These are phyloP conservation scores for Quercus ilex DNA, from an alignment of 306 rosid genomes.

Conservation along the genomic window DNA sequence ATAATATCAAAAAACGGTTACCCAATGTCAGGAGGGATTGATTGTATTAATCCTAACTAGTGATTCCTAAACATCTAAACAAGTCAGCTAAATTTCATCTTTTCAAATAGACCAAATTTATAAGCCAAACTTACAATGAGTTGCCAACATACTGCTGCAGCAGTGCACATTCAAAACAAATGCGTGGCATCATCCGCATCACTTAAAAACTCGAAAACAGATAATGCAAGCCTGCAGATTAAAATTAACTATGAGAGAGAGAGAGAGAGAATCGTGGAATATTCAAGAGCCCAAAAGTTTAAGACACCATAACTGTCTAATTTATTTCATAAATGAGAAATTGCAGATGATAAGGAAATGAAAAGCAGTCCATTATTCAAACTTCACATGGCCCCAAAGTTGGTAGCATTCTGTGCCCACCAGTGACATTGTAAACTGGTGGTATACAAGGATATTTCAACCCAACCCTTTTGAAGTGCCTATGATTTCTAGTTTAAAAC, in stretches of 20 bases:
- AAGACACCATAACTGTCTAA: neutral
- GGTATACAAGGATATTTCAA: too few relatives aligned
- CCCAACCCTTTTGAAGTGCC: too few relatives aligned
- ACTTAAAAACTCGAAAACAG: conserved; percentile 54
- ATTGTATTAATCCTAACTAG: conserved; percentile 15
- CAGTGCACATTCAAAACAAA: conserved; percentile 33
- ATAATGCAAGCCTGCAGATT: conserved; percentile 75
- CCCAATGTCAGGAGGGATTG: neutral
- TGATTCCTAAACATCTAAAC: conserved; percentile 10
- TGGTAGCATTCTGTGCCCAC: neutral
- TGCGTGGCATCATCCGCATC: conserved; percentile 50
- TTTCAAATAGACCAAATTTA: neutral
- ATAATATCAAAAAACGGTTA: neutral
- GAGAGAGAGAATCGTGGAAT: neutral
- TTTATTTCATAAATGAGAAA: neutral
- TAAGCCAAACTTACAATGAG: conserved; percentile 37
- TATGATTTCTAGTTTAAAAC: neutral
- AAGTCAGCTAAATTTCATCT: conserved; percentile 9
- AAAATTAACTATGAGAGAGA: conserved; percentile 2
- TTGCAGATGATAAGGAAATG: neutral
- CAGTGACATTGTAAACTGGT: neutral
- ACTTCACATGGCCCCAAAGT: neutral
- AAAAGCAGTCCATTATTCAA: neutral
- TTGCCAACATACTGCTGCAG: conserved; percentile 32
- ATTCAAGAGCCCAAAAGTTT: neutral